A percentile compares a stretch with the other conserved stretches of the same genome.
Evolutionary conservation across 192 early-diverging fungal genomes (phyloP).

Genomic region (Lunasporangiospora selenospora): DNA sequence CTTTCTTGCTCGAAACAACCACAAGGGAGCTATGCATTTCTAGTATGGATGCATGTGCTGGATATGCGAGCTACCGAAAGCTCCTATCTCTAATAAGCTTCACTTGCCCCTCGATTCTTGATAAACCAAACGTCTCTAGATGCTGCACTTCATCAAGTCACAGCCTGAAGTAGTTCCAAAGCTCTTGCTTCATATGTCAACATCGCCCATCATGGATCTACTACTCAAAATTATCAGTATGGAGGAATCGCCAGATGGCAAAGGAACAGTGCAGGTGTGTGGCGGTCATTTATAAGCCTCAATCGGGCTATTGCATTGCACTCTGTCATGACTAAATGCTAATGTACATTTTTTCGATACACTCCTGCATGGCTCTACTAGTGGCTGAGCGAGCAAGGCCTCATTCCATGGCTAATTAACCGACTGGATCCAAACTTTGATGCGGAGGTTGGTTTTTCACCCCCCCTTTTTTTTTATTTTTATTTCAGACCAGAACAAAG

Average conservation of each 20-base stretch:
- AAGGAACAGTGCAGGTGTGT: conserved; percentile 86
- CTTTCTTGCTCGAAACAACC: too few species aligned
- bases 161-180: conserved; percentile 77
- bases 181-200: conserved; percentile 86
- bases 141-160: conserved; percentile 84
- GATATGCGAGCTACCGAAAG: too few species aligned
- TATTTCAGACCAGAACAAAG: too few species aligned
- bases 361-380: conserved; percentile 28
- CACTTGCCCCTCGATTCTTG: not conserved
- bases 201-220: conserved; percentile 89
- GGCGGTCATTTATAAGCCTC: conserved; percentile 51
- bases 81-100: not conserved
- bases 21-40: too few species aligned
- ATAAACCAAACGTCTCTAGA: too few species aligned
- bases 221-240: conserved; percentile 92
- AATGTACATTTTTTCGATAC: conserved; percentile 5
- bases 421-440: conserved; percentile 82
- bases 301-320: conserved; percentile 1
- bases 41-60: too few species aligned
- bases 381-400: conserved; percentile 87
- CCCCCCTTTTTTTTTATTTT: too few species aligned
- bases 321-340: not conserved
- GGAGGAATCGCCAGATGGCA: conserved; percentile 87
- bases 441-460: too few species aligned
- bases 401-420: conserved; percentile 80